A percentile compares a stretch with the other conserved stretches of the same genome.
Conservation (phyloP, 495 filamentous ascomycete genomes). For the Haplographium delicatum region DNA sequence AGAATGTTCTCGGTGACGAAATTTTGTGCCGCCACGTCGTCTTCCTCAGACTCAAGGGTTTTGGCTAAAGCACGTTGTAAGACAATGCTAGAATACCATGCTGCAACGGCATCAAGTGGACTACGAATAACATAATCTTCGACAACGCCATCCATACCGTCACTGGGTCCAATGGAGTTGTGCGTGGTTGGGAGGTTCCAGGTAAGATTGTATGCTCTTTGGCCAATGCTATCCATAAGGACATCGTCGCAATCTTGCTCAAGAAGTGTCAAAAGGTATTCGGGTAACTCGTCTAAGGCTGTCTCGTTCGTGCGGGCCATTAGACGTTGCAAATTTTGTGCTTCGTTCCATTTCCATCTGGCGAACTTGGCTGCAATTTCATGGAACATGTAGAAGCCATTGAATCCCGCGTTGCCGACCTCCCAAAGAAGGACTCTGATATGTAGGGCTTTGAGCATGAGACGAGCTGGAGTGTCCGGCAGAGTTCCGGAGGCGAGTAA, state of each 20-base stretch:
- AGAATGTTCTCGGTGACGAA: slow-evolving; percentile 53
- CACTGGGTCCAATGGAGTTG: slow-evolving; percentile 54
- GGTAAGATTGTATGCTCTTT: slow-evolving; percentile 84
- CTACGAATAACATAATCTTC: slow-evolving; percentile 83
- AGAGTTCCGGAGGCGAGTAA: slow-evolving; percentile 85
- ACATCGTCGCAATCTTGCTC: slow-evolving; percentile 75
- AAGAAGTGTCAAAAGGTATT: slow-evolving; percentile 67
- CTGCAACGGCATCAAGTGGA: slow-evolving; percentile 82
- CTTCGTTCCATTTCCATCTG: slow-evolving; percentile 73
- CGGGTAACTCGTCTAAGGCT: slow-evolving; percentile 60
- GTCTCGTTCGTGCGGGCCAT: slow-evolving; percentile 48
- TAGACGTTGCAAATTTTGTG: slow-evolving; percentile 57
- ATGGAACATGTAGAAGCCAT: slow-evolving; percentile 55
- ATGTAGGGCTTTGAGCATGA: slow-evolving; percentile 92
- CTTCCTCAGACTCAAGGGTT: slow-evolving; percentile 44
- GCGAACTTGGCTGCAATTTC: slow-evolving; percentile 63
- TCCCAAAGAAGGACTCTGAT: slow-evolving; percentile 84
- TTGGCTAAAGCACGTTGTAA: slow-evolving; percentile 63
- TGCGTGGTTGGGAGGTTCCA: slow-evolving; percentile 76
- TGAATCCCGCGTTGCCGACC: slow-evolving; percentile 58
- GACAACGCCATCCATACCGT: slow-evolving; percentile 76
- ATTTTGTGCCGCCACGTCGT: slow-evolving; percentile 26
- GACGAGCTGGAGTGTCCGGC: slow-evolving; percentile 72
- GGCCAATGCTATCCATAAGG: slow-evolving; percentile 67
- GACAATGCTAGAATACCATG: slow-evolving; percentile 81